Evolutionary conservation across 371 early-diverging fungal genomes (phyloP).

Genomic region (Mucor racemosus): DNA sequence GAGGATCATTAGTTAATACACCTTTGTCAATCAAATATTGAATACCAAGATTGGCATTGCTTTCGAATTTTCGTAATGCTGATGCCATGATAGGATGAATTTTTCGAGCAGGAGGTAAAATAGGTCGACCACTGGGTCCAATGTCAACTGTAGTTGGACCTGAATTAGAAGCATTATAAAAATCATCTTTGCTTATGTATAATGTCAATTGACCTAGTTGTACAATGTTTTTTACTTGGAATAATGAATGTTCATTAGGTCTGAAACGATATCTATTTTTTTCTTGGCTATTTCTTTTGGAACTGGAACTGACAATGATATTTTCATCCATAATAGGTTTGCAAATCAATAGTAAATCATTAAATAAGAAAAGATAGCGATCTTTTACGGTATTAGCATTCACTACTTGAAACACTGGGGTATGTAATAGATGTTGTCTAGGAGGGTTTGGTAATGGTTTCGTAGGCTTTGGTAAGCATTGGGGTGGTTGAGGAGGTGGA

Average conservation of each 20-base stretch:
- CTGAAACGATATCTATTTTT: constrained; percentile 40
- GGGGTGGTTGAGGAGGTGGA: neutral
- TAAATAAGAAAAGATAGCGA: constrained; percentile 81
- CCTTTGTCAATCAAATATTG: constrained; percentile 73
- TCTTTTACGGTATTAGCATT: constrained; percentile 73
- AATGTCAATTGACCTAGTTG: constrained; percentile 59
- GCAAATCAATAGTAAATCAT: constrained; percentile 78
- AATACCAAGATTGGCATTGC: constrained; percentile 72
- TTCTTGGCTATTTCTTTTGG: constrained; percentile 12
- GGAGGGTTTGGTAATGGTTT: constrained; percentile 37
- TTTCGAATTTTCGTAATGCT: constrained; percentile 72
- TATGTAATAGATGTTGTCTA: constrained; percentile 73
- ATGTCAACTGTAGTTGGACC: constrained; percentile 15
- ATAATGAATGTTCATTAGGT: constrained; percentile 58
- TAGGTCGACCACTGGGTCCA: constrained; percentile 23
- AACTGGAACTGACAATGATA: constrained; percentile 42
- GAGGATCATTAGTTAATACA: constrained; percentile 68
- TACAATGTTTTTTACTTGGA: constrained; percentile 68
- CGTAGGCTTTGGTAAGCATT: neutral
- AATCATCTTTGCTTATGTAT: constrained; percentile 57
- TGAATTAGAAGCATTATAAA: constrained; percentile 28
- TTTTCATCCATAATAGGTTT: constrained; percentile 61
- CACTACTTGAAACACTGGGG: constrained; percentile 79
- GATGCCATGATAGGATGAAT: constrained; percentile 66
- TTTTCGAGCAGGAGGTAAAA: constrained; percentile 47